Conservation (phyloP, 495 filamentous ascomycete species). For the Podospora anserina region DNA sequence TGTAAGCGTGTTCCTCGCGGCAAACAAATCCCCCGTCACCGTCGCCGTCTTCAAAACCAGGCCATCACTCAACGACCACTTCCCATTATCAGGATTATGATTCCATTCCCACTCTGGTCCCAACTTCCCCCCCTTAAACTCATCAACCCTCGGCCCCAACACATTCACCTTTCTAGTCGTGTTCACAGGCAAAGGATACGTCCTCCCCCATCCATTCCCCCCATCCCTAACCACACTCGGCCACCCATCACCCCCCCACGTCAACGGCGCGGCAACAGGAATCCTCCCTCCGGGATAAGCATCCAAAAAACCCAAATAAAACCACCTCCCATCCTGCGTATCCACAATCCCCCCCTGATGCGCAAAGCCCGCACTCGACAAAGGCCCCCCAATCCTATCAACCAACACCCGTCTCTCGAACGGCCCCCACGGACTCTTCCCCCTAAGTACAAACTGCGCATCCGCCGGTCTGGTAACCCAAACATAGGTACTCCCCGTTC, state of each 20-base stretch:
- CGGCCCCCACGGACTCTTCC: constrained; percentile 46
- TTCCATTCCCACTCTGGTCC: constrained; percentile 59
- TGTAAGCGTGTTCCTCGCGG: constrained; percentile 56
- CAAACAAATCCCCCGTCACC: constrained; percentile 51
- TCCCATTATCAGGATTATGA: constrained; percentile 53
- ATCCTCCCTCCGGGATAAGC: constrained; percentile 55
- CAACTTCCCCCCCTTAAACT: constrained; percentile 41
- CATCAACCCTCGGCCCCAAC: constrained; percentile 37
- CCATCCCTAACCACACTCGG: constrained; percentile 39
- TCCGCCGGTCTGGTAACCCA: constrained; percentile 45
- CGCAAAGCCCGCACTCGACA: constrained; percentile 43
- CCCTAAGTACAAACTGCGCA: constrained; percentile 48
- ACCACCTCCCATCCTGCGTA: constrained; percentile 53
- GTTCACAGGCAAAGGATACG: constrained; percentile 44
- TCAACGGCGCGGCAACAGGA: constrained; percentile 54
- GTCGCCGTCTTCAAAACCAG: constrained; percentile 49
- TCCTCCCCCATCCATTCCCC: constrained; percentile 43
- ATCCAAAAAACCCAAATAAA: constrained; percentile 57
- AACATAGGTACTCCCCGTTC: constrained; percentile 54
- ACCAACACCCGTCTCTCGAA: constrained; percentile 42
- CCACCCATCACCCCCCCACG: constrained; percentile 50
- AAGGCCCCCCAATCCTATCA: constrained; percentile 35
- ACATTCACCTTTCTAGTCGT: constrained; percentile 22
- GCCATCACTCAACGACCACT: constrained; percentile 27
- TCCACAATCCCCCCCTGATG: constrained; percentile 58